Evolutionary conservation across 2,329 filamentous ascomycete species (phyloP).

Genomic region (Drechslera avenae): DNA sequence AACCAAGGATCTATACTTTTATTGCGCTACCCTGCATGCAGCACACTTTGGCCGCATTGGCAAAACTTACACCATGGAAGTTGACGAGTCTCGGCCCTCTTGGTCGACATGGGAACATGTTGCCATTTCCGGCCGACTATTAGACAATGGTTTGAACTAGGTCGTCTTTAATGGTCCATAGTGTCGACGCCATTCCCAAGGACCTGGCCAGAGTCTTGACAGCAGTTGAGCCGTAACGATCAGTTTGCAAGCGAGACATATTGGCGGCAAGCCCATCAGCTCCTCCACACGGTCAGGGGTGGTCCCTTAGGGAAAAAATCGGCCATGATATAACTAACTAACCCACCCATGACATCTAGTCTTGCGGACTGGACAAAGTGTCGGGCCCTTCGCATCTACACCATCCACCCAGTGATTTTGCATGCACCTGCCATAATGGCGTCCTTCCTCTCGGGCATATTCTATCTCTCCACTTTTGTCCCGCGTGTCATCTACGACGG

Average conservation of each 20-base stretch:
- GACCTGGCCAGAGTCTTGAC: background rate
- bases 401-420: slow-evolving; percentile 3
- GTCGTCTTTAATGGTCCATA: too few species aligned
- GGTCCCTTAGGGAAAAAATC: background rate
- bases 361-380: background rate
- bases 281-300: slow-evolving; percentile 6
- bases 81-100: too few species aligned
- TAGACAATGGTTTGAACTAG: too few species aligned
- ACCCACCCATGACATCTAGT: slow-evolving; percentile 5
- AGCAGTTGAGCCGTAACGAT: background rate
- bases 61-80: background rate
- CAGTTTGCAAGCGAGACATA: background rate
- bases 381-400: slow-evolving; percentile 1
- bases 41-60: background rate
- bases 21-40: background rate
- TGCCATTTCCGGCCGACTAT: background rate
- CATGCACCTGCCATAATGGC: slow-evolving; percentile 14
- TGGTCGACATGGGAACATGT: too few species aligned
- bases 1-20: background rate
- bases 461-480: slow-evolving; percentile 26
- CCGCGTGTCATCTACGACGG: slow-evolving; percentile 9
- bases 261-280: too few species aligned
- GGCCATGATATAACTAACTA: background rate
- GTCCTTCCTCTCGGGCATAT: slow-evolving; percentile 11
- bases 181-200: too few species aligned